Evolutionary conservation across 2,329 filamentous ascomycete species (phyloP).

Genomic region (Tympanopsis confertula): DNA sequence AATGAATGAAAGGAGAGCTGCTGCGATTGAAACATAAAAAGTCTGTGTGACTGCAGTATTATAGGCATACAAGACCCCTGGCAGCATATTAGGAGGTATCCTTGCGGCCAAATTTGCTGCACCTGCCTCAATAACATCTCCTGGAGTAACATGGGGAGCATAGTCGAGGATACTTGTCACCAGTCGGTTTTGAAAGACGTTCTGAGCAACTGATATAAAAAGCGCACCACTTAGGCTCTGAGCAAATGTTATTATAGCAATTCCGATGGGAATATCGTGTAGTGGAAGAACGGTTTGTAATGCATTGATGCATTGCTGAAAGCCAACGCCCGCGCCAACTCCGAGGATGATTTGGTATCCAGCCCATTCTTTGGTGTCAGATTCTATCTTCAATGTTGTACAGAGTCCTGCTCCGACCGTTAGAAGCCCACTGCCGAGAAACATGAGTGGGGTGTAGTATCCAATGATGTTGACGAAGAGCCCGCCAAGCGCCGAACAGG

Average conservation of each 20-base stretch:
- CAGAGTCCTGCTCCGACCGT: conserved; percentile 27
- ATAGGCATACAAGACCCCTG: conserved; percentile 26
- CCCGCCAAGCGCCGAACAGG: conserved; percentile 20
- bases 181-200: conserved; percentile 36
- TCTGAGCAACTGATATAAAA: conserved; percentile 38
- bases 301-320: conserved; percentile 31
- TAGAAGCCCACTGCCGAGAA: conserved; percentile 18
- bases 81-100: conserved; percentile 15
- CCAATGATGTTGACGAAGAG: conserved; percentile 22
- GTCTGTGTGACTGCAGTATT: conserved; percentile 28
- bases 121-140: conserved; percentile 18
- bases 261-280: conserved; percentile 31
- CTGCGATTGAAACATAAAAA: conserved; percentile 29
- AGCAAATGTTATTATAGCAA: conserved; percentile 30
- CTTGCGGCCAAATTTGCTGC: conserved; percentile 21
- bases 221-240: conserved; percentile 30
- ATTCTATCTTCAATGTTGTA: conserved; percentile 23
- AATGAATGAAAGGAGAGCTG: conserved; percentile 29
- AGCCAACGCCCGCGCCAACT: conserved; percentile 25
- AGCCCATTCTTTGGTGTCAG: conserved; percentile 24
- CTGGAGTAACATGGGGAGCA: conserved; percentile 21
- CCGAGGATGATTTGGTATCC: conserved; percentile 30
- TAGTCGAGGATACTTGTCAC: conserved; percentile 25
- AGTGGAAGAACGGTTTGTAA: conserved; percentile 29
- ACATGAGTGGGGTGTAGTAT: conserved; percentile 32